Conservation (phyloP, 2,329 filamentous ascomycete species). For the Arthrobotrys iridis region DNA sequence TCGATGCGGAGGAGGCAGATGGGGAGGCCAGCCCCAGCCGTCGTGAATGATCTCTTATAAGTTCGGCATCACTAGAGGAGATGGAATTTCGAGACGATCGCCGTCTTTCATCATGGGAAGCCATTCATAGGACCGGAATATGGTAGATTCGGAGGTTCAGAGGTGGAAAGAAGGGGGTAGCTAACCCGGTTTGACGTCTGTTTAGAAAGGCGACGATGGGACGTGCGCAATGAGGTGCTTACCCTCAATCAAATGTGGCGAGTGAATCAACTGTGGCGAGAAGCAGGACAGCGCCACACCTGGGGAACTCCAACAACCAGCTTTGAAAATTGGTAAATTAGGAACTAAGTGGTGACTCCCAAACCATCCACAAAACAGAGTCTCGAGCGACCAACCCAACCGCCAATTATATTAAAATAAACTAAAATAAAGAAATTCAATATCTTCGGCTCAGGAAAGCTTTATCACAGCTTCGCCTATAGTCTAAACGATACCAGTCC, state of each 20-base stretch:
- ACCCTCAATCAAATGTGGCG: too few relatives aligned
- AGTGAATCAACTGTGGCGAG: background rate
- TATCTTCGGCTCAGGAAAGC: background rate
- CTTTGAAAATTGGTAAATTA: constrained; percentile 1
- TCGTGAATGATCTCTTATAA: constrained; percentile 50
- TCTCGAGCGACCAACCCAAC: background rate
- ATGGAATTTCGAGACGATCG: constrained; percentile 42
- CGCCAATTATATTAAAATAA: background rate
- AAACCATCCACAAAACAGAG: background rate
- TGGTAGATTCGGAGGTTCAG: background rate
- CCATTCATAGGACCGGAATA: constrained; percentile 24
- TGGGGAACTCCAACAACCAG: background rate
- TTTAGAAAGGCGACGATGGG: background rate
- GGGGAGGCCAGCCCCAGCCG: constrained; percentile 41
- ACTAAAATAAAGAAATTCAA: too few relatives aligned
- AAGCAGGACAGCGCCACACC: background rate
- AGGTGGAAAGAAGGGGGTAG: background rate
- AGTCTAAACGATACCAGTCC: background rate
- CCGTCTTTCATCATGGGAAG: constrained; percentile 51
- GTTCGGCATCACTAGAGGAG: constrained; percentile 48
- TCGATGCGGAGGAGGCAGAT: constrained; percentile 56
- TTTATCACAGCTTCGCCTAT: background rate
- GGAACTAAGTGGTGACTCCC: background rate
- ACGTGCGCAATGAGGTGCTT: too few relatives aligned
- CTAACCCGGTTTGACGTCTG: background rate